A percentile compares a stretch with the other conserved stretches of the same genome.
These are phyloP conservation scores for Jimgerdemannia lactiflua DNA, from an alignment of 192 early-diverging fungal genomes.

Conservation along the genomic window DNA sequence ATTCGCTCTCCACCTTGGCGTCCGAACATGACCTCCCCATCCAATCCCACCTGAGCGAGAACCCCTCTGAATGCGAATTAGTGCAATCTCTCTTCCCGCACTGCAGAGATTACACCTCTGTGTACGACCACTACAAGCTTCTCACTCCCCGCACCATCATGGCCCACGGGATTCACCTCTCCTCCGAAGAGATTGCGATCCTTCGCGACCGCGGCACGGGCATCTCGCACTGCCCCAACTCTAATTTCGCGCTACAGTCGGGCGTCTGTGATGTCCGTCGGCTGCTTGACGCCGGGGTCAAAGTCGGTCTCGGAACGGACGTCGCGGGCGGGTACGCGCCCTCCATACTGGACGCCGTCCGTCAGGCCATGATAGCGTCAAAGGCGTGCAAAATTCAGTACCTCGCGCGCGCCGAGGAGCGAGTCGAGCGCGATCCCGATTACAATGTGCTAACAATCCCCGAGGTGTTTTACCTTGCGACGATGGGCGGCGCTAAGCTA, in stretches of 20 bases:
- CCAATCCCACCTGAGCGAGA: conserved; percentile 94
- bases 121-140: conserved; percentile 76
- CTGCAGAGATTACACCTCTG: conserved; percentile 64
- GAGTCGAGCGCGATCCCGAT: conserved; percentile 12
- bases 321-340: conserved; percentile 87
- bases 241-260: conserved; percentile 82
- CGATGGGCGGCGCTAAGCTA: conserved; percentile 84
- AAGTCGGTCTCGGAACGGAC: conserved; percentile 94
- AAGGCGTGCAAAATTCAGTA: conserved; percentile 53
- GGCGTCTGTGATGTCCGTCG: conserved; percentile 81
- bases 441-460: conserved; percentile 55
- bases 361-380: conserved; percentile 72
- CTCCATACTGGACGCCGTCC: conserved; percentile 85
- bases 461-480: conserved; percentile 86
- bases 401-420: conserved; percentile 2
- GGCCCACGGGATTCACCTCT: conserved; percentile 93
- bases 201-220: conserved; percentile 65
- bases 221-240: conserved; percentile 90
- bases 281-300: conserved; percentile 67
- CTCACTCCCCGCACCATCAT: conserved; percentile 75
- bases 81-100: conserved; percentile 74
- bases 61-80: conserved; percentile 72
- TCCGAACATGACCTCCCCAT: conserved; percentile 72
- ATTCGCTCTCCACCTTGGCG: conserved; percentile 68
- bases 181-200: conserved; percentile 64